Base-by-base conservation (phyloP, 257 asterid genomes). In the Nicotiana undulata region DNA sequence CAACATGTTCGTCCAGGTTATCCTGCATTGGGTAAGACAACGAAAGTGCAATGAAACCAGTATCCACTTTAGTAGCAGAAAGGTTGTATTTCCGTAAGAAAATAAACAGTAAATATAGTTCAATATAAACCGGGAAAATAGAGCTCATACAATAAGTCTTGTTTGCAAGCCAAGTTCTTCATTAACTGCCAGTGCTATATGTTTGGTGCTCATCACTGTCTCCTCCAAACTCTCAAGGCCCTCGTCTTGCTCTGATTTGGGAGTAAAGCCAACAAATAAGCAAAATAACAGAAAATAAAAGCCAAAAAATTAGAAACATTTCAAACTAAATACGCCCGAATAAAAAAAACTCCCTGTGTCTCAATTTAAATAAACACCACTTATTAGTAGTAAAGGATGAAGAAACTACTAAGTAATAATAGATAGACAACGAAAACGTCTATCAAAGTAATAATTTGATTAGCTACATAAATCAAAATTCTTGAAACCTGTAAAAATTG, bases 121-220 rank as follows among this genome's bases (percentile, higher is more conserved):
- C 76, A 83, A 31, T 52, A 34, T 17, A 15, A 77, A 72, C 81
- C 56, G 18, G 34, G 81, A 84, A 68, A 76, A 65, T 64, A 77
- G 77, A 82, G 85, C 65, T 85, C 98, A 77, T 86, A 94, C 99
- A 81, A 96, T 92, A 65, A 94, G 91, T 87, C 95, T 90, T 6
- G 98, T 89, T 80, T 94, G 99, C 52, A 96, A 92, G 84, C 84
- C 92, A 79, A 96, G 97, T 86, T 96, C 99, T 86, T 96, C 98
- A 56, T 90, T 96, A 86, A 96, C 98, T 37, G 99, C 97, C 86
- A 94, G 75, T 26, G 97, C 98, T 80, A 96, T 92, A 85, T 96
- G 99, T 84, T 92, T 96, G 81, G 98, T 96, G 90, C 99, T 96
- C 60, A 89, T 34, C 76, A 96, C 94, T 8, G 98, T 92, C 86